Percentiles rank a stretch among this genome's conserved stretches.
phyloP scores from a whole-genome alignment of 148 eudicot species.

The Fagopyrum esculentum region DNA sequence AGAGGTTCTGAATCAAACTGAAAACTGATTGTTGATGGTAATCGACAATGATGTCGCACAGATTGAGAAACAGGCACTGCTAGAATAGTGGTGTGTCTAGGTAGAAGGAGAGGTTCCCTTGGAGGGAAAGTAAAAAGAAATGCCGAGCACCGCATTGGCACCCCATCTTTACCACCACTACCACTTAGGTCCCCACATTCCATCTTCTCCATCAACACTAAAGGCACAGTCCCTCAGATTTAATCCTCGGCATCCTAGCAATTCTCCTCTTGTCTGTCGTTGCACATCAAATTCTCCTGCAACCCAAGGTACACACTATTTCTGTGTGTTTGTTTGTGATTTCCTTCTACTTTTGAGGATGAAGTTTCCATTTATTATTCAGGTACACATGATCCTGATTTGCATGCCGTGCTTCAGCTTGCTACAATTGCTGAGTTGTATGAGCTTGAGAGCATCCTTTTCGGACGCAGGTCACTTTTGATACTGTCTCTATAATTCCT shows the following conservation, averaged over 20 bases:
- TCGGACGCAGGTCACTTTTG: conserved; percentile 60
- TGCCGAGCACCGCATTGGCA: conserved; percentile 1
- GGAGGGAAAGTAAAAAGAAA: neutral
- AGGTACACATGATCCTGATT: conserved; percentile 60
- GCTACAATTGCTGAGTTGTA: conserved; percentile 74
- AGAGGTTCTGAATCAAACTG: neutral
- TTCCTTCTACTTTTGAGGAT: neutral
- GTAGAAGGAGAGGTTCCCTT: conserved; percentile 3
- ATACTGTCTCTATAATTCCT: neutral
- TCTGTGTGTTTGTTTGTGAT: neutral
- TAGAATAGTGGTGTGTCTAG: neutral
- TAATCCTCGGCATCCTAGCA: neutral
- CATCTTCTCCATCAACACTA: conserved; percentile 1
- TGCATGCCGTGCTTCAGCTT: conserved; percentile 64
- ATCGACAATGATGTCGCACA: neutral
- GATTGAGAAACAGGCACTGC: neutral
- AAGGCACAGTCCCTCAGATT: neutral
- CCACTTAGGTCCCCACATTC: neutral
- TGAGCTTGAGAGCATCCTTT: conserved; percentile 72
- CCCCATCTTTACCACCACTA: conserved; percentile 1
- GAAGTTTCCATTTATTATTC: neutral
- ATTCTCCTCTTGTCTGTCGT: conserved; percentile 4
- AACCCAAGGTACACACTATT: neutral
- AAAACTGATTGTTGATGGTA: neutral
- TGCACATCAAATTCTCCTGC: conserved; percentile 4